Base-by-base conservation (phyloP, 352 stramenopile genomes). In the Phytophthora kernoviae region DNA sequence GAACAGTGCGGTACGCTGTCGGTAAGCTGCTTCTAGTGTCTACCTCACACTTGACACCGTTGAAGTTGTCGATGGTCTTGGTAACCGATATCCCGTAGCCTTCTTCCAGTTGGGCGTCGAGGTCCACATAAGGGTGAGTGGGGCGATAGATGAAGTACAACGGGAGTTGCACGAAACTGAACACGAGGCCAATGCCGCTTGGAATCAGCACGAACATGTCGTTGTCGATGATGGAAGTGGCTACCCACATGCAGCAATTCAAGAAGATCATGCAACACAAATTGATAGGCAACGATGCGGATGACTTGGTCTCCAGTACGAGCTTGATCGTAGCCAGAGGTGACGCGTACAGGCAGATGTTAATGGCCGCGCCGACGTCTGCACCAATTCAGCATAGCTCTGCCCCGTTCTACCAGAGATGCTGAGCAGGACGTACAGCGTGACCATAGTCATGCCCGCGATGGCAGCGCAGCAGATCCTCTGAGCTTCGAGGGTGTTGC, bases 241-340 rank as follows among this genome's bases (percentile, higher is more conserved):
- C 57, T 26, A 79, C 67, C 81, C 81, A 91, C 21, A 89, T 66
- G 12, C 43, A 62, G 57, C 82, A 86, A 58, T 86, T 90, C 51
- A 77, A 8, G n/a, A 65, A 61, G 26, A 74, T 77, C 32, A 79
- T 79, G 26, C 57, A 18, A 30, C 77, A 71, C 67, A 91, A 68
- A 21, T 66, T 61, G 47, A 89, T 79, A 9, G 73, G 75, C 43
- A 91, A 70, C 10, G 74, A 85, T n/a, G 58, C 58, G 26, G 75
- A 68, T n/a, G 70, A 77, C 56, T 84, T 84, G 59, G 65, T 78
- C 11, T 53, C 51, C 14, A 91, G 9, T n/a, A 88, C 82, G 4
- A 74, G 52, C 39, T 62, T 69, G 40, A 91, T 63, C 1, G 61
- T 84, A 42, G 65, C 75, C 24, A 91, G 67, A 1, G 81, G 81